phyloP scores from a whole-genome alignment of 2,329 filamentous ascomycete species.

The Juglanconis sp. region DNA sequence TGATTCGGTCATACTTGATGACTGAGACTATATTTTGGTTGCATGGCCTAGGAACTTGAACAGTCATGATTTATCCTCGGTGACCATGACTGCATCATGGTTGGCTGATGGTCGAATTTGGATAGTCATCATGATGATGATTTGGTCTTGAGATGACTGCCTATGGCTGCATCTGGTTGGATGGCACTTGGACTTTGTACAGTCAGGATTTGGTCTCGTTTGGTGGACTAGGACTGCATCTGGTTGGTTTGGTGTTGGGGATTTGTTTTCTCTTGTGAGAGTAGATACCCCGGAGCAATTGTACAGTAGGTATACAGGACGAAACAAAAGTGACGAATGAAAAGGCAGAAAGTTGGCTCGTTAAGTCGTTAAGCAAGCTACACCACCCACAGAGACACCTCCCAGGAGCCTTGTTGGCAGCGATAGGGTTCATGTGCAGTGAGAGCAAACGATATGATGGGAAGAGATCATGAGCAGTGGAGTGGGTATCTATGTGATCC shows the following conservation, averaged over 20 bases:
- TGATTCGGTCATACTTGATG: too few relatives aligned
- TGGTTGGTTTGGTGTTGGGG: neutral
- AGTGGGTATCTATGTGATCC: neutral
- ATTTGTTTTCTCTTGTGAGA: neutral
- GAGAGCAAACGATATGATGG: neutral
- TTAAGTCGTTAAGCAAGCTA: too few relatives aligned
- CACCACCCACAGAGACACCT: too few relatives aligned
- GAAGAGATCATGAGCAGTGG: neutral
- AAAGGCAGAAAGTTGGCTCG: too few relatives aligned
- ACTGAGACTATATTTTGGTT: neutral
- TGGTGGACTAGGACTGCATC: neutral
- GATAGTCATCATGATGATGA: neutral
- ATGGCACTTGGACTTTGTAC: neutral
- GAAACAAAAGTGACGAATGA: neutral
- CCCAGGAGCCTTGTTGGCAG: too few relatives aligned
- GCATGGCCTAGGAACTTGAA: neutral
- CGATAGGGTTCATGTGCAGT: neutral
- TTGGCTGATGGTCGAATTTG: too few relatives aligned
- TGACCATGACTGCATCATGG: too few relatives aligned
- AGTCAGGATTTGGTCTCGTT: neutral
- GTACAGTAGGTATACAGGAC: neutral
- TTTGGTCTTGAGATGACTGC: neutral
- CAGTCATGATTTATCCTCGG: too few relatives aligned
- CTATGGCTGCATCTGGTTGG: neutral
- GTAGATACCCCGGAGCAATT: slow-evolving; percentile 8